Conservation (phyloP, 176 grass and related monocot genomes). For the Urochloa ruziziensis region DNA sequence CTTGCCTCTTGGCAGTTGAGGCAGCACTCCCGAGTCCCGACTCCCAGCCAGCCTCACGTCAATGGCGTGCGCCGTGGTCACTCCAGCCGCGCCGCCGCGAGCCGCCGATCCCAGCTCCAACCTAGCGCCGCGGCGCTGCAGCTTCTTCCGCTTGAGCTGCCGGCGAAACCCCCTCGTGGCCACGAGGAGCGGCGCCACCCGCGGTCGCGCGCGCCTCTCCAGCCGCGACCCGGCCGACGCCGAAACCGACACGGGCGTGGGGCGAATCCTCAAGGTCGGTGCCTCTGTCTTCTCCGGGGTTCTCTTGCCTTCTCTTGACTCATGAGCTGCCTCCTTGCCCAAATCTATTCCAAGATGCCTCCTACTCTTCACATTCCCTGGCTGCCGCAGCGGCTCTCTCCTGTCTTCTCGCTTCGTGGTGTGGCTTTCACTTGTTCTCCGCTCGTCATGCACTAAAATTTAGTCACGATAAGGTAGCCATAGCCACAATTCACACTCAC, state of each 20-base stretch:
- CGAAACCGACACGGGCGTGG: background rate
- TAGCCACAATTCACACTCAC: background rate
- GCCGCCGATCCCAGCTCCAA: background rate
- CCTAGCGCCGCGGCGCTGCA: background rate
- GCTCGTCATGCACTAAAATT: too few species aligned
- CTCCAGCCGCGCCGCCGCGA: background rate
- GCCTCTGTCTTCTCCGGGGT: background rate
- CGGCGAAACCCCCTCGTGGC: background rate
- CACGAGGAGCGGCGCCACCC: background rate
- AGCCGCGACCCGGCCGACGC: background rate
- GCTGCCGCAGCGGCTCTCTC: too few species aligned
- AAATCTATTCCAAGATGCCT: background rate
- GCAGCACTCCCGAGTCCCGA: background rate
- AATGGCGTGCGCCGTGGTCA: conserved; percentile 17
- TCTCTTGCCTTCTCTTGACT: too few species aligned
- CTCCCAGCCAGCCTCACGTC: background rate
- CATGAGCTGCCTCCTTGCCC: background rate
- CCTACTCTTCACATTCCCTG: background rate
- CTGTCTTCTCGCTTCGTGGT: too few species aligned
- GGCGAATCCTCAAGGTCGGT: conserved; percentile 2
- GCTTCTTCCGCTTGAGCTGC: conserved; percentile 11
- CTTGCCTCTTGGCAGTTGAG: background rate
- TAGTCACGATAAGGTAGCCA: background rate
- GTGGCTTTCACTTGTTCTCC: too few species aligned
- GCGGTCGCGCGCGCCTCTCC: conserved; percentile 6